Base-by-base conservation (phyloP, 352 stramenopile genomes). In the Globisporangium abappressorium region DNA sequence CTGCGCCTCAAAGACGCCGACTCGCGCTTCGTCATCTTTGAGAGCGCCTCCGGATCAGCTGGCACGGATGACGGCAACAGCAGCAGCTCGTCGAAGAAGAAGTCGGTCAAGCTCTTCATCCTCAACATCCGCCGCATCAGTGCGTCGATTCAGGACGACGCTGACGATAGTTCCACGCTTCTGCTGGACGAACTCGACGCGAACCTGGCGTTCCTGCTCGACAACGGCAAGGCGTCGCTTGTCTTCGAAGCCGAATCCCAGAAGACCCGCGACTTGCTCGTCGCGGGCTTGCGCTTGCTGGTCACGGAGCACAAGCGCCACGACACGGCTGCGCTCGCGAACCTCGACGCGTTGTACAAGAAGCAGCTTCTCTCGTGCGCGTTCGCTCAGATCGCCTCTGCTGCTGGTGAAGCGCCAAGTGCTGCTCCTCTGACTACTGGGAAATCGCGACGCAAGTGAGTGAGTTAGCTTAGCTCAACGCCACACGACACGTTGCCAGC, bases 201-300 rank as follows among this genome's bases (percentile, higher is more conserved):
- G 18, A 72, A 64, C 30, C 62, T 75, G 0, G 71, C 74, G 8
- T 89, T 93, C 64, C 62, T 82, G 14, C 57, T 90, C 34, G 76
- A 89, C 58, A 90, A 90, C 53, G 81, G 76, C n/a, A 89, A 93
- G 64, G 67, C 64, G 5, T 69, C 73, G 11, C 78, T 93, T 53
- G 30, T 91, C 12, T 91, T 90, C 64, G 71, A 91, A 61, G 79
- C 81, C 22, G 85, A 91, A 57, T 80, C 76, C 2, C 63, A 81
- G 28, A 91, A 93, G 74, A 91, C 68, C 11, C 75, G 85, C 26
- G 85, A 93, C 33, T 66, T 93, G 62, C 64, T 93, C 0, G 83
- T 92, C 18, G 83, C 83, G 1, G 85, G 85, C 0, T 76, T 87
- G 46, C 80, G 85, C 14, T 65, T 92, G 57, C 66, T 93, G 9